Percentiles rank a stretch among this genome's conserved stretches.
phyloP scores from a whole-genome alignment of 495 filamentous ascomycete genomes.

The Thermothielavioides terrestris region DNA sequence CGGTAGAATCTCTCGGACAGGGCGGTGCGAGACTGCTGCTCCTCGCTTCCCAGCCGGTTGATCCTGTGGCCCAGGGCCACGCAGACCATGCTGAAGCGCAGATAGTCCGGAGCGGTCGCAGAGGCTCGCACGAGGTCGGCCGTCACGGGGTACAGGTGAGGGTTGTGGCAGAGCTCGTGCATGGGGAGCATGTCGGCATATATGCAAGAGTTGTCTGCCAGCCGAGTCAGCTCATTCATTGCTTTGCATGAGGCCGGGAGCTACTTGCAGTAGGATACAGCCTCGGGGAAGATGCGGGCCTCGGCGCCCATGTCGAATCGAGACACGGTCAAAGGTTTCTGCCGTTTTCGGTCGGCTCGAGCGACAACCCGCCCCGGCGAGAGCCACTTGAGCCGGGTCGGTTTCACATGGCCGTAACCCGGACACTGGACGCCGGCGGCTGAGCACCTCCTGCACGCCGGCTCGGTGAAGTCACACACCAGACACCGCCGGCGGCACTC shows the following conservation, averaged over 20 bases:
- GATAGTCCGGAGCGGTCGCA: slow-evolving; percentile 15
- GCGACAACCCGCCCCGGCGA: neutral
- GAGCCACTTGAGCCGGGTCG: neutral
- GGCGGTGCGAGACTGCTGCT: neutral
- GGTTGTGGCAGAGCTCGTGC: slow-evolving; percentile 22
- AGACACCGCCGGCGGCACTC: slow-evolving; percentile 1
- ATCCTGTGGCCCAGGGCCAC: slow-evolving; percentile 29
- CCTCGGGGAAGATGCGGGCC: too few species aligned
- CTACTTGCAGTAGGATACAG: too few species aligned
- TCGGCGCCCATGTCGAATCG: too few species aligned
- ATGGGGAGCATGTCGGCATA: neutral
- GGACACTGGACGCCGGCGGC: neutral
- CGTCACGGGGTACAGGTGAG: slow-evolving; percentile 23
- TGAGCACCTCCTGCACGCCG: neutral
- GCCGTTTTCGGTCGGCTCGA: neutral
- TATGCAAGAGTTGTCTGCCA: too few species aligned
- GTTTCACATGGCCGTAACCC: neutral
- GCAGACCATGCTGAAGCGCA: slow-evolving; percentile 24
- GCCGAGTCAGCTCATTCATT: too few species aligned
- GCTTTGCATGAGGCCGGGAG: too few species aligned
- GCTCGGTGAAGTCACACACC: neutral
- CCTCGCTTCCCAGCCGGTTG: slow-evolving; percentile 15
- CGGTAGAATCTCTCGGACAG: slow-evolving; percentile 22
- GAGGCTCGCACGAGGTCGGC: slow-evolving; percentile 14
- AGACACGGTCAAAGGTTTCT: neutral